These are phyloP conservation scores for Phytophthora pisi DNA, from an alignment of 352 stramenopile species.

Conservation along the genomic window DNA sequence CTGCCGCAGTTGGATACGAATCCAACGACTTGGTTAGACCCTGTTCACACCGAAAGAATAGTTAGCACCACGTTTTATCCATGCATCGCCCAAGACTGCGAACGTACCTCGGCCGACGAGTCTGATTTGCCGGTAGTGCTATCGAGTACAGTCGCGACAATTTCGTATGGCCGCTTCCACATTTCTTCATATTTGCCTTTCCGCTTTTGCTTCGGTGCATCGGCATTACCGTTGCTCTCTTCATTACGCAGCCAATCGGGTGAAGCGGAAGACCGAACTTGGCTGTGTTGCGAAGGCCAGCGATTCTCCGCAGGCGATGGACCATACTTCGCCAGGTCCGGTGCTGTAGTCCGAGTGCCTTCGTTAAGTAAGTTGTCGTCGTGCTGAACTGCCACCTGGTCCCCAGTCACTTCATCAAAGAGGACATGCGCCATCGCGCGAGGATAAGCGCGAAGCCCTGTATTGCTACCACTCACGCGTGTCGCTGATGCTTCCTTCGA, in stretches of 20 bases:
- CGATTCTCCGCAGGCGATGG: conserved; percentile 34
- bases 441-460: conserved; percentile 20
- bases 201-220: conserved; percentile 22
- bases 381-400: conserved; percentile 25
- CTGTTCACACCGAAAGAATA: conserved; percentile 7
- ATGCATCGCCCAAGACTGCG: not conserved
- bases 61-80: too few relatives aligned
- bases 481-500: not conserved
- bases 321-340: conserved; percentile 65
- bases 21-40: conserved; percentile 37
- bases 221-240: not conserved
- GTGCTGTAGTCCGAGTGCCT: conserved; percentile 1
- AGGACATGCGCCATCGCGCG: conserved; percentile 42
- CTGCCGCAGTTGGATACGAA: conserved; percentile 31
- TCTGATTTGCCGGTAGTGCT: conserved; percentile 17
- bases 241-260: not conserved
- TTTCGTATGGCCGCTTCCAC: conserved; percentile 85
- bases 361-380: conserved; percentile 1
- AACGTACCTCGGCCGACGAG: conserved; percentile 20
- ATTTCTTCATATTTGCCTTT: conserved; percentile 55
- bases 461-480: not conserved
- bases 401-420: conserved; percentile 43
- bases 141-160: conserved; percentile 66
- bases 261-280: not conserved
- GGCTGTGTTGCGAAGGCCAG: not conserved